Base-by-base conservation (phyloP, 352 stramenopile genomes). In the Phytophthora uliginosa region DNA sequence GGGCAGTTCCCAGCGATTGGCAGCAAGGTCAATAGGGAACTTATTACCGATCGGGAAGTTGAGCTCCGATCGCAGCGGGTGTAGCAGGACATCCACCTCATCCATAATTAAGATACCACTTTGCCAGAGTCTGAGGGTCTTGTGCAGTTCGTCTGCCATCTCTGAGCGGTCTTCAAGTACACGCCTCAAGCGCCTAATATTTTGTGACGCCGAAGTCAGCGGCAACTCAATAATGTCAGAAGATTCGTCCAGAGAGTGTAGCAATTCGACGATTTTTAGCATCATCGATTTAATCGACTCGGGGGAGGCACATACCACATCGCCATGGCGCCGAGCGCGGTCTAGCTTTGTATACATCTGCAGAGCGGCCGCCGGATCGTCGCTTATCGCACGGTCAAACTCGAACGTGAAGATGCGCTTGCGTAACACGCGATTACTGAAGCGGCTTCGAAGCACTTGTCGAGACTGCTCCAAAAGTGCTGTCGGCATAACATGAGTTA, bases 201-300 rank as follows among this genome's bases (percentile, higher is more conserved):
- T 95, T 73, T 93, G 85, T 12, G 89, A 95, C 6, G 84, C 77
- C 31, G 86, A 84, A 20, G 77, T 58, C 9, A 91, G 56, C 0
- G 84, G 83, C 8, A 95, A 59, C 31, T 93, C 66, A 53, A 94
- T 88, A 12, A 95, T 83, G 38, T 94, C 85, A 0, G 79, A 81
- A 28, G 89, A 94, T 69, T 96, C 86, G 54, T 98, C 91, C 2
- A 99, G 76, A 7, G 89, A 97, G 58, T 98, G 93, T 12, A 98
- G 63, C 18, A 99, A 66, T 71, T 99, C 96, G 8, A 99, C 87
- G 57, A 99, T 97, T 70, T 99, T 99, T 2, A 99, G 77, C 91
- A 99, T 98, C 78, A 99, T 99, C 34, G 97, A 99, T 81, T 99
- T 99, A 50, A 99, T 96, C 66, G 96, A 98, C 42, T 99, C 99